Conservation (phyloP, 2,329 filamentous ascomycete genomes). For the Pseudocercospora fuligena region DNA sequence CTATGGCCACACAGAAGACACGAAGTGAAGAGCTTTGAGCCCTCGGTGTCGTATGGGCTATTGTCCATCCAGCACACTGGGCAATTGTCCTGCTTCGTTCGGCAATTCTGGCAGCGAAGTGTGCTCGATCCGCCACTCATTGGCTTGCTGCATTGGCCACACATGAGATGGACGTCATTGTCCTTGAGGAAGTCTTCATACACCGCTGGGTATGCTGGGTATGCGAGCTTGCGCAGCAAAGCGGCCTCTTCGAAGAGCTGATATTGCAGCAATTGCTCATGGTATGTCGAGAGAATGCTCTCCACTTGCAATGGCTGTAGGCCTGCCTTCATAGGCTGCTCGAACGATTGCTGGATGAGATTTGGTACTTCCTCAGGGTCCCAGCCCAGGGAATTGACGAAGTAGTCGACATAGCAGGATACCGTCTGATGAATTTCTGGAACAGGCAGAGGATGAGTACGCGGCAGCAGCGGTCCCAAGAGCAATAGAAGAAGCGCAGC, state of each 20-base stretch:
- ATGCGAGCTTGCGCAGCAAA: conserved; percentile 60
- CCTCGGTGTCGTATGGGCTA: conserved; percentile 39
- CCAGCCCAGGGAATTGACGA: conserved; percentile 42
- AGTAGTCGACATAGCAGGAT: conserved; percentile 46
- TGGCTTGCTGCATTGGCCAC: conserved; percentile 61
- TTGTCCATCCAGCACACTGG: conserved; percentile 51
- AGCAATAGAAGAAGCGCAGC: conserved; percentile 54
- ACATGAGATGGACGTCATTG: conserved; percentile 59
- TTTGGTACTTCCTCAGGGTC: conserved; percentile 42
- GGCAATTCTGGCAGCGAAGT: conserved; percentile 58
- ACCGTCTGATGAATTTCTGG: conserved; percentile 42
- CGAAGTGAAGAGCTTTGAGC: conserved; percentile 42
- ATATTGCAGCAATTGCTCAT: conserved; percentile 57
- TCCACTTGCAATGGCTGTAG: conserved; percentile 59
- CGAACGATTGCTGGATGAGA: conserved; percentile 46
- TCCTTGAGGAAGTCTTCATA: conserved; percentile 63
- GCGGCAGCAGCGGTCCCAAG: conserved; percentile 51
- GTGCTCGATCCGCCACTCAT: conserved; percentile 53
- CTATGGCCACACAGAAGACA: conserved; percentile 67
- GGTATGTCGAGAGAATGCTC: conserved; percentile 61
- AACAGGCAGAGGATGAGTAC: conserved; percentile 43
- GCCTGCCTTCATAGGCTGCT: conserved; percentile 48
- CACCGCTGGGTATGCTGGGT: conserved; percentile 60
- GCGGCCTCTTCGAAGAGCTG: conserved; percentile 58
- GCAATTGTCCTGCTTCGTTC: conserved; percentile 48